Evolutionary conservation across 441 rosid species (phyloP), one percentile per base, ranked within the genome.

Genomic region (Gossypium aridum): DNA sequence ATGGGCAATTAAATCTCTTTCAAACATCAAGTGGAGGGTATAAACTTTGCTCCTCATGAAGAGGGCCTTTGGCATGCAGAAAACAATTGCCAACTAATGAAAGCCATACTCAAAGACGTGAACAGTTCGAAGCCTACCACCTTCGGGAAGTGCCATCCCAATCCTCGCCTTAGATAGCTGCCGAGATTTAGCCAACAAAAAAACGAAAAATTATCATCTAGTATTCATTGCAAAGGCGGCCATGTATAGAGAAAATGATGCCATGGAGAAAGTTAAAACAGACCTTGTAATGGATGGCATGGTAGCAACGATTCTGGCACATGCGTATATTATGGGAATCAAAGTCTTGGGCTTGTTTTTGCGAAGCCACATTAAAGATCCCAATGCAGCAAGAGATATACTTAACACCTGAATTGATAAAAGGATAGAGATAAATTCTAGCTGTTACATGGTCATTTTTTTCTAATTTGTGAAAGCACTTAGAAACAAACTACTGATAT

Each of bases 351-450:
- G 99, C 70, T 94, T 92, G 88, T 91, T 94, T 78, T 91, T 94
- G 68, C 97, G 88, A 56, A 94, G 95, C 97, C 97, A 94, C 89
- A 94, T 94, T 84, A 94, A 77, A 14, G 98, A 94, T 70, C 97
- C 98, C 83, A 94, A 85, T 2, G 97, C 97, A 62, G 97, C 95
- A 68, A 94, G 86, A 51, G 98, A 94, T 82, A 94, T 84, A 13
- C 92, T 87, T 63, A 94, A 81, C 76, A 92, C 96, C 98, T 92
- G 86, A 79, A 67, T 63, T 68, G 55, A 76, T 19, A 68, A 66
- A 73, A 17, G 49, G 26, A 83, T 25, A 37, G 16, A 65, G n/a
- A 61, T 73, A 39, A 39, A 39, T 39, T 39, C 13, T 47, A 4
- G 34, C 34, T 0, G 34, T 28, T 28, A 28, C 34, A 31, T 31